Evolutionary conservation across 768 basidiomycete genomes (phyloP).

Genomic region (Glaciozyma martinii): DNA sequence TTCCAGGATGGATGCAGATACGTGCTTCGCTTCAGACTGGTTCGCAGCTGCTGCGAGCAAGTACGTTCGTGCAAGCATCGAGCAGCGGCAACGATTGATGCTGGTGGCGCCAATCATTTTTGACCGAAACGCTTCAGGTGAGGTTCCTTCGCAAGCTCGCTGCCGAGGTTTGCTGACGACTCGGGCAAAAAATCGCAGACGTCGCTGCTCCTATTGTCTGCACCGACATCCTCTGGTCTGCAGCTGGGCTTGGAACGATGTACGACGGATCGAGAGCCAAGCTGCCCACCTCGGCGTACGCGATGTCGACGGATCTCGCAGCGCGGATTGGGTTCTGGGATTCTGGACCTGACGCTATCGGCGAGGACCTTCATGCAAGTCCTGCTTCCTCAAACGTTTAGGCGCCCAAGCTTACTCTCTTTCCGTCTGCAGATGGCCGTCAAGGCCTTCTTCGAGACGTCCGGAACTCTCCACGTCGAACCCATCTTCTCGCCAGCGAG

Average conservation of each 20-base stretch:
- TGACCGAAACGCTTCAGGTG: not conserved
- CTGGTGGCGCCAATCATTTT: not conserved
- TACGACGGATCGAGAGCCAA: constrained; percentile 35
- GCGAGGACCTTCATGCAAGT: constrained; percentile 33
- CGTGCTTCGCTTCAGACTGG: constrained; percentile 36
- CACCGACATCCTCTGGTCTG: not conserved
- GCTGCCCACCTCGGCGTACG: constrained; percentile 38
- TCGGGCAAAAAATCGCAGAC: not conserved
- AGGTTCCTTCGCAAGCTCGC: not conserved
- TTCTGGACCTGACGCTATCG: constrained; percentile 35
- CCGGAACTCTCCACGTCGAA: constrained; percentile 35
- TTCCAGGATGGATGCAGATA: constrained; percentile 32
- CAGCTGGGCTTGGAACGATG: constrained; percentile 31
- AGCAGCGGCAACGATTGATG: constrained; percentile 1
- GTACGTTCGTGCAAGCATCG: constrained; percentile 28
- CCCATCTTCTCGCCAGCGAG: constrained; percentile 37
- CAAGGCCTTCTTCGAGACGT: constrained; percentile 36
- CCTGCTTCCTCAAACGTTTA: not conserved
- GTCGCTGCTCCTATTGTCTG: not conserved
- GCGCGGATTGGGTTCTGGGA: constrained; percentile 37
- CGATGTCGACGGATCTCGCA: constrained; percentile 32
- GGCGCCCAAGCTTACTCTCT: too few species aligned
- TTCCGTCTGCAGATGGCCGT: constrained; percentile 35
- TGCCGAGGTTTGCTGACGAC: not conserved
- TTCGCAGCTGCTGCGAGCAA: constrained; percentile 34